phyloP scores from a whole-genome alignment of 2,329 filamentous ascomycete genomes.

The Nigrospora oryzae region DNA sequence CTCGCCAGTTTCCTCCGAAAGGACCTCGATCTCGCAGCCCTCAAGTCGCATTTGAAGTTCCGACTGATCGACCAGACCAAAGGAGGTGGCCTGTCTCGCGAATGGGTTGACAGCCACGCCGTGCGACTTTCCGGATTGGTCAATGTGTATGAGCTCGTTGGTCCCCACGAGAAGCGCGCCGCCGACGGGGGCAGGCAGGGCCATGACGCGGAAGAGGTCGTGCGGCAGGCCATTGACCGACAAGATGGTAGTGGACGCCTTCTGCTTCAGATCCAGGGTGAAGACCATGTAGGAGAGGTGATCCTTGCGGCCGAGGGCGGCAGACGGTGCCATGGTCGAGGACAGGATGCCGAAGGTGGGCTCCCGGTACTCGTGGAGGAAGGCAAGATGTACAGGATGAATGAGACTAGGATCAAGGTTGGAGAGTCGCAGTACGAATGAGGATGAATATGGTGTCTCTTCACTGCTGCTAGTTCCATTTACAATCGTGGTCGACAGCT shows the following conservation, averaged over 20 bases:
- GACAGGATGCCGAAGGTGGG: slow-evolving; percentile 94
- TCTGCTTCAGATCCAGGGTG: slow-evolving; percentile 87
- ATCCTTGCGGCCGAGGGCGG: slow-evolving; percentile 75
- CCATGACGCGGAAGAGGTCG: slow-evolving; percentile 75
- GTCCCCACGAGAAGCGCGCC: slow-evolving; percentile 78
- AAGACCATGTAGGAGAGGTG: slow-evolving; percentile 88
- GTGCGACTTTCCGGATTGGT: slow-evolving; percentile 89
- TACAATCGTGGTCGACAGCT: slow-evolving; percentile 28
- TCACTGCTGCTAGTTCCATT: slow-evolving; percentile 39
- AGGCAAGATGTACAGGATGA: slow-evolving; percentile 84
- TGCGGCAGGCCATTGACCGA: slow-evolving; percentile 80
- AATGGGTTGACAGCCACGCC: slow-evolving; percentile 91
- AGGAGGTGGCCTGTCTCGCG: slow-evolving; percentile 72
- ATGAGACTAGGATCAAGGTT: slow-evolving; percentile 80
- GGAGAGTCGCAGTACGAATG: slow-evolving; percentile 87
- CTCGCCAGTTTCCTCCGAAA: slow-evolving; percentile 72
- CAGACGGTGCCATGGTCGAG: slow-evolving; percentile 64
- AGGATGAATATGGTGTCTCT: slow-evolving; percentile 74
- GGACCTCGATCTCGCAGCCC: slow-evolving; percentile 65
- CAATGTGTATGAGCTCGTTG: slow-evolving; percentile 90
- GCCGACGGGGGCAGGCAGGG: slow-evolving; percentile 78
- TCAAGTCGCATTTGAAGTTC: slow-evolving; percentile 74
- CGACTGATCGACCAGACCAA: slow-evolving; percentile 79
- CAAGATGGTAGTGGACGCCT: slow-evolving; percentile 84
- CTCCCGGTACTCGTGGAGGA: slow-evolving; percentile 94